Conservation (phyloP, 495 filamentous ascomycete genomes). For the Tricharina praecox region DNA sequence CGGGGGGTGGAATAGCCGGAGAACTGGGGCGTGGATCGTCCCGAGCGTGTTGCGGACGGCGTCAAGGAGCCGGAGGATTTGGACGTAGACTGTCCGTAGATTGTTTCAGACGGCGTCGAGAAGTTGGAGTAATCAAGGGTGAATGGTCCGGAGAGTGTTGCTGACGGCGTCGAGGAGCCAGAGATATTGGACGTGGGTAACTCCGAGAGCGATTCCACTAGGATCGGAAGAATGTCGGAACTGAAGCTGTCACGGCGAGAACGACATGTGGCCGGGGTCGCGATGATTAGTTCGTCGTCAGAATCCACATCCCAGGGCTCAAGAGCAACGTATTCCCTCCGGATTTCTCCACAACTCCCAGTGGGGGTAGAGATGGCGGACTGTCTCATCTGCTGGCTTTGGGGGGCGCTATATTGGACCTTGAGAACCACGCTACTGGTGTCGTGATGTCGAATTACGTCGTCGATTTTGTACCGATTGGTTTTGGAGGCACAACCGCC, state of each 20-base stretch:
- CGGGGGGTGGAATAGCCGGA: neutral
- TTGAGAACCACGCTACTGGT: slow-evolving; percentile 5
- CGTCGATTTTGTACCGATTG: slow-evolving; percentile 7
- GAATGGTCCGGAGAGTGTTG: no score
- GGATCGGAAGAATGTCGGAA: neutral
- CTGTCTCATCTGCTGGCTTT: neutral
- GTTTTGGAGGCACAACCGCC: slow-evolving; percentile 7
- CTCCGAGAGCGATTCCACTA: neutral
- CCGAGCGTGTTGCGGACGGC: no score
- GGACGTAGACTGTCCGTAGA: no score
- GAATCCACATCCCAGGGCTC: no score
- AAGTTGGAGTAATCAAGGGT: no score
- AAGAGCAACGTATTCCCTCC: no score
- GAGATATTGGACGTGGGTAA: neutral
- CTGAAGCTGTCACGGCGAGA: neutral
- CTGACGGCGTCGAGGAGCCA: neutral
- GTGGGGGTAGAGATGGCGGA: neutral
- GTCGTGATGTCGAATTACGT: slow-evolving; percentile 10
- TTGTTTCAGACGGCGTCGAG: no score
- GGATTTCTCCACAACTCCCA: no score
- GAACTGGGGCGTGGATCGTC: neutral
- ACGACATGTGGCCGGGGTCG: neutral
- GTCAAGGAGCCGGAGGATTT: no score
- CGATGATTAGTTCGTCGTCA: neutral
- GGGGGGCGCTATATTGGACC: neutral